Evolutionary conservation across 805 yeast genomes (phyloP).

Genomic region (Millerago galiae): DNA sequence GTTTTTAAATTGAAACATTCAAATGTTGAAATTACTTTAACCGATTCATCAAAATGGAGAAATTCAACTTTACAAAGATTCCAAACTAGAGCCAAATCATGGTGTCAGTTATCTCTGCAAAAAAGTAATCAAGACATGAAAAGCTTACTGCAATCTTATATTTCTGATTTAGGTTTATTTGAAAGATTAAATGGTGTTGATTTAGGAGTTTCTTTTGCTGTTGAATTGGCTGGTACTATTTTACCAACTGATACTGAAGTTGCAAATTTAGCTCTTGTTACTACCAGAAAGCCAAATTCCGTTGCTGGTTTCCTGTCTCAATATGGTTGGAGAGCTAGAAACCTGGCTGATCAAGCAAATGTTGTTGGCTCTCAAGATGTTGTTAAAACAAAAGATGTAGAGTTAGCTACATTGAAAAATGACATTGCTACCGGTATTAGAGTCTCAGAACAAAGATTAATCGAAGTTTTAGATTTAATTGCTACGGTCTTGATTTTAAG

Average conservation of each 20-base stretch:
- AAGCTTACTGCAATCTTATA: constrained; percentile 71
- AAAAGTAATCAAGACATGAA: constrained; percentile 70
- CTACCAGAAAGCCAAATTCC: constrained; percentile 41
- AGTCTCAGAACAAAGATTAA: constrained; percentile 28
- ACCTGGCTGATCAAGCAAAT: constrained; percentile 27
- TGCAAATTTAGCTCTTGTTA: constrained; percentile 36
- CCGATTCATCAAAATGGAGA: constrained; percentile 77
- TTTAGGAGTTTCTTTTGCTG: constrained; percentile 84
- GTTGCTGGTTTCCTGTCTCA: constrained; percentile 72
- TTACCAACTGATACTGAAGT: constrained; percentile 63
- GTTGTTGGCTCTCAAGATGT: constrained; percentile 16
- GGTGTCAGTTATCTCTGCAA: constrained; percentile 57
- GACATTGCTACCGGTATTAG: constrained; percentile 14
- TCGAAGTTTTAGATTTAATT: constrained; percentile 37
- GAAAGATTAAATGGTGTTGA: constrained; percentile 42
- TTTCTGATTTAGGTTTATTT: constrained; percentile 38
- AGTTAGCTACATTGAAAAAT: constrained; percentile 17
- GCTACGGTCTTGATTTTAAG: constrained; percentile 37
- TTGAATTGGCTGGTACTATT: constrained; percentile 77
- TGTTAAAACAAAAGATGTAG: constrained; percentile 13
- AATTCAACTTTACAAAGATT: constrained; percentile 55
- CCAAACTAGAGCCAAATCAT: constrained; percentile 49
- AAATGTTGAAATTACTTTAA: constrained; percentile 39
- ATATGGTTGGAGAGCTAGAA: constrained; percentile 60
- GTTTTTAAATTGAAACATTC: constrained; percentile 44